Base-by-base conservation (phyloP, 2,329 filamentous ascomycete genomes). In the Penicillium capsulatum region DNA sequence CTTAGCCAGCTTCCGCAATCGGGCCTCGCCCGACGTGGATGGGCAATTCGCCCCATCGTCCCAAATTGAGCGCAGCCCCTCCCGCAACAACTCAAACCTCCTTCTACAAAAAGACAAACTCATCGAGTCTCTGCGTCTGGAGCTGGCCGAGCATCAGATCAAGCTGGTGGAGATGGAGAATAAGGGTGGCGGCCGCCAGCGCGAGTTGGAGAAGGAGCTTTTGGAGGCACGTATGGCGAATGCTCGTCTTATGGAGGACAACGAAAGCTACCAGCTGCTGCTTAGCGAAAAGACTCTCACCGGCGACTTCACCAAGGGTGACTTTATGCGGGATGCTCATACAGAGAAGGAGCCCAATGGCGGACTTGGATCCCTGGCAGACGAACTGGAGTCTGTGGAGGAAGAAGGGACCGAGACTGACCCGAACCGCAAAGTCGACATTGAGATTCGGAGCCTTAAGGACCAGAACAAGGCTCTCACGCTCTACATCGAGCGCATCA, bases 401-500 rank as follows among this genome's bases (percentile, higher is more conserved):
- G 80, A 83, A 39, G 80, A 83, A 38, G 73, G 73, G 36, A 71
- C 72, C 7, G 80, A 81, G 46, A 76, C 76, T 30, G 81, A 85
- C 46, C 68, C 71, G 49, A 69, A 68, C 32, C 75, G 79, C 50
- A 83, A 83, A 55, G 80, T 92, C 9, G 90, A 96, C 61, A 68
- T 74, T 8, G 91, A 97, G 56, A 67, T 92, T 52, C 88, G 85
- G 65, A 75, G 79, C 7, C 72, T 87, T 54, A 91, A 86, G 69
- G 91, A 95, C 63, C 84, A 95, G 71, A 97, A 98, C 74, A 97
- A 97, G 72, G 92, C 92, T 19, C 74, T 98, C 54, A 94, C 89
- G 16, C 74, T 97, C 50, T 98, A 98, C 71, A 96, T 98, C 73
- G 95, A 97, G 77, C 94, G 92, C 71, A 97, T 98, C 64, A 95